A percentile compares a stretch with the other conserved stretches of the same genome.
These are phyloP conservation scores for Cornus kousa DNA, from an alignment of 148 eudicot genomes.

Conservation along the genomic window DNA sequence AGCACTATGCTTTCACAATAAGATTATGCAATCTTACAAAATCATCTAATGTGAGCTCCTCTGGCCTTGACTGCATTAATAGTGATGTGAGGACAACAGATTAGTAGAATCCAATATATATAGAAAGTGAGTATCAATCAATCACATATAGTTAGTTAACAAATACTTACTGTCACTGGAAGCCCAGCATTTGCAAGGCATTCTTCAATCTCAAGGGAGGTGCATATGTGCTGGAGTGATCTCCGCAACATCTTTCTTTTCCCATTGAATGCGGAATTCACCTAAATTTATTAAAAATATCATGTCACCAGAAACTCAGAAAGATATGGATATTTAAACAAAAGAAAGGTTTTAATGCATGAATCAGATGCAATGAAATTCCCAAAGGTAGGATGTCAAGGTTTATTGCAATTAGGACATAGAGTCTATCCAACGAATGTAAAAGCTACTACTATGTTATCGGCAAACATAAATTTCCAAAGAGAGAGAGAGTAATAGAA, in stretches of 20 bases:
- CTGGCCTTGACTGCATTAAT: constrained; percentile 78
- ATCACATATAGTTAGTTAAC: not conserved
- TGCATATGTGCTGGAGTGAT: constrained; percentile 65
- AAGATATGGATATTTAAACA: not conserved
- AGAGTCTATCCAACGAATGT: not conserved
- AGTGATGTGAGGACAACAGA: constrained; percentile 2
- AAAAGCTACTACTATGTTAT: not conserved
- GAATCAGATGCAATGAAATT: not conserved
- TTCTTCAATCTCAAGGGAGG: constrained; percentile 70
- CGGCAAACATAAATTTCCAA: not conserved
- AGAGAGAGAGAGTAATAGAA: not conserved
- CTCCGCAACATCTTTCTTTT: constrained; percentile 91
- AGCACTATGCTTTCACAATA: constrained; percentile 30
- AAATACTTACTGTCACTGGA: constrained; percentile 54
- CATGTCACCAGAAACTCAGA: not conserved
- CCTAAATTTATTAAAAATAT: constrained; percentile 33
- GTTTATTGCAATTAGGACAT: too few species aligned
- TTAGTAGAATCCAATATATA: not conserved
- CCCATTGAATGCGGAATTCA: constrained; percentile 83
- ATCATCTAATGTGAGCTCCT: constrained; percentile 75
- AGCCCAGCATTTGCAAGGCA: constrained; percentile 60
- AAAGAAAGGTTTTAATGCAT: not conserved
- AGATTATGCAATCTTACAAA: constrained; percentile 71
- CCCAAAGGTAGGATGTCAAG: not conserved
- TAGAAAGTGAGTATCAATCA: not conserved